A percentile compares a stretch with the other conserved stretches of the same genome.
phyloP scores from a whole-genome alignment of 2,329 filamentous ascomycete genomes.

The Alternaria infectoria region DNA sequence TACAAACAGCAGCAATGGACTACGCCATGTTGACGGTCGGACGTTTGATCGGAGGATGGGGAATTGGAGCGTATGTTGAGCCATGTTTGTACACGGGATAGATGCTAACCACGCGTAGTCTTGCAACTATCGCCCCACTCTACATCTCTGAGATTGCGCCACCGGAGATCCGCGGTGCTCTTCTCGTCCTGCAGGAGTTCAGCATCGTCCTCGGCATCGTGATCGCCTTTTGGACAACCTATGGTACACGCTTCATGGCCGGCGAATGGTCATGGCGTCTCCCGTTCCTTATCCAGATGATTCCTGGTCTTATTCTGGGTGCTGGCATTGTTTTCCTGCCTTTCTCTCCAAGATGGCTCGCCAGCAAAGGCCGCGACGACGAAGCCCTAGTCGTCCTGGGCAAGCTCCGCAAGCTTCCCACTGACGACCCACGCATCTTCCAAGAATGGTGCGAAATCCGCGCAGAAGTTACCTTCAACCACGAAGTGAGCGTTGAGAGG shows the following conservation, averaged over 20 bases:
- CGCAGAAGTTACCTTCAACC: slow-evolving; percentile 61
- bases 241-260: slow-evolving; percentile 55
- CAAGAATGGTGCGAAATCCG: slow-evolving; percentile 61
- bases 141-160: slow-evolving; percentile 62
- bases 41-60: slow-evolving; percentile 58
- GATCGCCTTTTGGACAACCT: slow-evolving; percentile 62
- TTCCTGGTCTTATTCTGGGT: slow-evolving; percentile 49
- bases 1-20: slow-evolving; percentile 59
- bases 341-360: slow-evolving; percentile 63
- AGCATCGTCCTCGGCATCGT: slow-evolving; percentile 57
- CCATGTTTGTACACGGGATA: not conserved
- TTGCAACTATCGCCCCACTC: slow-evolving; percentile 55
- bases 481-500: slow-evolving; percentile 51
- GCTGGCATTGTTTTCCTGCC: slow-evolving; percentile 57
- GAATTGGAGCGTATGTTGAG: slow-evolving; percentile 56
- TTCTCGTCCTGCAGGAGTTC: slow-evolving; percentile 58
- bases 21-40: slow-evolving; percentile 60
- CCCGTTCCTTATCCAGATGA: slow-evolving; percentile 56
- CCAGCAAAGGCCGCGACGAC: slow-evolving; percentile 50
- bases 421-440: slow-evolving; percentile 57
- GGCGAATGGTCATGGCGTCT: slow-evolving; percentile 55
- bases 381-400: slow-evolving; percentile 58
- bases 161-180: slow-evolving; percentile 56
- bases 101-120: slow-evolving; percentile 17
- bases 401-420: slow-evolving; percentile 58